Evolutionary conservation across 805 yeast genomes (phyloP).

Genomic region (Debaryomyces tyrocola): DNA sequence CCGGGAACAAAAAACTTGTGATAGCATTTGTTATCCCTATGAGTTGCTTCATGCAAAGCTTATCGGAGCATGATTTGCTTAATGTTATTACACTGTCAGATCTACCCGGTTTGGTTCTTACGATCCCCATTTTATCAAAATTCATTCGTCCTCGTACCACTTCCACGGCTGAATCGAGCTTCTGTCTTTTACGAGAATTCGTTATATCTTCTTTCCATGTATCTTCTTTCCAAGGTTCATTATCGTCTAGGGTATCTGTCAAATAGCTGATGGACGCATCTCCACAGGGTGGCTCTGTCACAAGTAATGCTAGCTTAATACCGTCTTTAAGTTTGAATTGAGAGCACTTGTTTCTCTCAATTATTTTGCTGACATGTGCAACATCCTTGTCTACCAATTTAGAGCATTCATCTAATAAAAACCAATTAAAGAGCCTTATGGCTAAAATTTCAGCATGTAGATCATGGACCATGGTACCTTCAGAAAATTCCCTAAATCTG

Average conservation of each 20-base stretch:
- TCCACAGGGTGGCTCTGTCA: conserved; percentile 88
- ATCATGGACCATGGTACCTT: conserved; percentile 77
- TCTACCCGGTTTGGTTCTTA: conserved; percentile 93
- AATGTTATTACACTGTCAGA: conserved; percentile 67
- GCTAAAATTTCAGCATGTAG: conserved; percentile 86
- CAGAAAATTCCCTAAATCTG: conserved; percentile 35
- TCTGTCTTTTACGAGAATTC: conserved; percentile 9
- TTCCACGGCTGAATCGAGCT: conserved; percentile 6
- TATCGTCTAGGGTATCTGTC: conserved; percentile 9
- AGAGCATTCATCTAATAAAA: conserved; percentile 49
- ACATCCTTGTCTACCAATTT: conserved; percentile 12
- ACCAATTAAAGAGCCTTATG: conserved; percentile 66
- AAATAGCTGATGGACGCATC: conserved; percentile 68
- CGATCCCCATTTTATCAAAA: conserved; percentile 56
- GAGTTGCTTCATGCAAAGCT: conserved; percentile 63
- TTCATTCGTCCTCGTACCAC: conserved; percentile 61
- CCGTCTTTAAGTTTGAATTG: conserved; percentile 32
- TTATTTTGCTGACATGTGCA: conserved; percentile 8
- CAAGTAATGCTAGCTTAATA: conserved; percentile 54
- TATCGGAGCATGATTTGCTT: conserved; percentile 90
- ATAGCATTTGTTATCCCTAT: conserved; percentile 52
- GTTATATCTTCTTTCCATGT: conserved; percentile 16
- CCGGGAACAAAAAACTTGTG: conserved; percentile 33
- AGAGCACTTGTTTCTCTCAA: conserved; percentile 12
- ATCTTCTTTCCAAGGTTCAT: conserved; percentile 19